Evolutionary conservation across 2,329 filamentous ascomycete species (phyloP), one percentile per base, ranked within the genome.

Genomic region (Apiospora kogelbergensis): DNA sequence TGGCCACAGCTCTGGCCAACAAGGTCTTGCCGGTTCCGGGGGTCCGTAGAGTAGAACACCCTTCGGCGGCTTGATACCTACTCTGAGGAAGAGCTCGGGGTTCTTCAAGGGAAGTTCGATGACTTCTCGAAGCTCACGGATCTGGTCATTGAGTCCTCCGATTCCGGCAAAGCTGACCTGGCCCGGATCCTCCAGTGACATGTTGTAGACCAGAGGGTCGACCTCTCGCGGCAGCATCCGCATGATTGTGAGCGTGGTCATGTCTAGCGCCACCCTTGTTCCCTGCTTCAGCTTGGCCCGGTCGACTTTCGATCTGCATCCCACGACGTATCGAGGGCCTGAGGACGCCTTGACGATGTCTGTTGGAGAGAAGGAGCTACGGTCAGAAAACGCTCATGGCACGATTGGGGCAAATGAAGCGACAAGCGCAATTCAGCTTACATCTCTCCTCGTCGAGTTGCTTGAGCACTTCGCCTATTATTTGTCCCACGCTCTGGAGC

Each of bases 241-340:
- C 96, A 99, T 99, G 82, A 99, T 99, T 71, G 96, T 99, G 75
- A 99, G 92, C 24, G 96, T 99, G 66, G 96, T 99, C 96, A 99
- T 99, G 79, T 99, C 96, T 70, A 99, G 91, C 42, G 96, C 95
- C 68, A 99, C 96, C 78, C 96, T 93, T 37, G 95, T 98, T 76
- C 97, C 97, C 83, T 99, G 96, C 88, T 98, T 99, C 80, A 99
- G 85, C 86, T 98, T 98, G 72, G 87, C 85, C 85, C 97, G 98
- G 86, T 99, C 96, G 78, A 99, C 96, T 84, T 99, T 99, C 72
- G 95, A 98, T 77, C 96, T 91, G 85, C 96, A 99, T 70, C 96
- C 96, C 75, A 99, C 96, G 70, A 99, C 97, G 83, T 99, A 99
- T 85, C 96, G 90, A 70, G 96, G 96, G 33, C 96, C 96, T 46